Conservation (phyloP, 1,139 yeast genomes). For the Debaryomycetaceae sp. region DNA sequence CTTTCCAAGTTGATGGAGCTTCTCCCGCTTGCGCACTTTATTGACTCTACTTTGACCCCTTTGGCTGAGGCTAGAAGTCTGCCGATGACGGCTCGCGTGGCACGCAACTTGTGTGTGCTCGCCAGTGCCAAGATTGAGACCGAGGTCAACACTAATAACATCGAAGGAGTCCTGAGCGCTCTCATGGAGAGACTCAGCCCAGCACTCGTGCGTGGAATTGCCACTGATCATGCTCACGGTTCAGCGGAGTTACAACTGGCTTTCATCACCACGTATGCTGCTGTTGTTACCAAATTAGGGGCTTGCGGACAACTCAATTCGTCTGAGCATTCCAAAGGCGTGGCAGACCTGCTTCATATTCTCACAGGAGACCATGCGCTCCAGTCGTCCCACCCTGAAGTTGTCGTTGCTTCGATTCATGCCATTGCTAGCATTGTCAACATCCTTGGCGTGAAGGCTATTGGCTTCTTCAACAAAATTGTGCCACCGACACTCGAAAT, state of each 20-base stretch:
- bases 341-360: slow-evolving; percentile 48
- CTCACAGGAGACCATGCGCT: slow-evolving; percentile 54
- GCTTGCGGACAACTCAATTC: no score
- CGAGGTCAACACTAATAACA: slow-evolving; percentile 41
- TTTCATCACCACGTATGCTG: slow-evolving; percentile 65
- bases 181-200: slow-evolving; percentile 45
- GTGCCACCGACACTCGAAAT: slow-evolving; percentile 69
- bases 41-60: slow-evolving; percentile 57
- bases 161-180: slow-evolving; percentile 36
- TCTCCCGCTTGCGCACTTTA: slow-evolving; percentile 72
- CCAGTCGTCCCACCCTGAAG: slow-evolving; percentile 49
- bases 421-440: slow-evolving; percentile 68
- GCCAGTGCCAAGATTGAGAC: slow-evolving; percentile 66
- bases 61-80: slow-evolving; percentile 44
- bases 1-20: slow-evolving; percentile 62
- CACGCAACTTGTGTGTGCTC: slow-evolving; percentile 53
- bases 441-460: slow-evolving; percentile 77
- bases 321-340: slow-evolving; percentile 41
- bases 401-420: slow-evolving; percentile 71
- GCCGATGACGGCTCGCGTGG: slow-evolving; percentile 32
- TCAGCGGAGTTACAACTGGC: slow-evolving; percentile 58
- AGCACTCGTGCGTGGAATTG: slow-evolving; percentile 42
- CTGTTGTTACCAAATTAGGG: slow-evolving; percentile 62
- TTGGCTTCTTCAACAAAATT: slow-evolving; percentile 81
- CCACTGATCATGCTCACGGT: slow-evolving; percentile 9